Base-by-base conservation (phyloP, 495 filamentous ascomycete genomes). In the Parmelia sp. region DNA sequence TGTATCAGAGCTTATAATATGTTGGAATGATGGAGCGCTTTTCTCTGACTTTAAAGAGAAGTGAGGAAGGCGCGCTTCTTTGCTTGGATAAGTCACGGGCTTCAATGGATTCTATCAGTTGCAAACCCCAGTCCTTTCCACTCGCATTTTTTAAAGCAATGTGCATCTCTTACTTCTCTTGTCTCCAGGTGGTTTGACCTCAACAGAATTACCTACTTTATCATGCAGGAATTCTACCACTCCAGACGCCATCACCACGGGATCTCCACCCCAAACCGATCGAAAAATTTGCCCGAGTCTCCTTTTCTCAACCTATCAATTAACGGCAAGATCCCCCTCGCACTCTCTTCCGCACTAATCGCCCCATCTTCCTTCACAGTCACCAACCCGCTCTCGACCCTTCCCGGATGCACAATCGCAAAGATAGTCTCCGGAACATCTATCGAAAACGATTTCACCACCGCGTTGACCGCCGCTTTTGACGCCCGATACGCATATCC, bases 351-450 rank as follows among this genome's bases (percentile, higher is more conserved):
- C 11, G 72, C 68, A 35, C 59, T 61, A 14, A 78, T 76, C 21
- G 75, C 77, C 14, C 73, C 74, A 51, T 77, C 74, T 65, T 79
- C 77, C 56, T 71, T 73, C 57, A 70, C 71, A 29, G 60, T 64
- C 61, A 78, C 75, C 49, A 79, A 47, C 49, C 72, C 67, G 37
- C 69, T 77, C 68, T 77, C 75, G 36, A 78, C 77, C n/a, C 75
- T 60, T 2, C 72, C 74, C 15, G 74, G 74, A 68, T 75, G 74
- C 33, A 71, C 45, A 23, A 74, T 8, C 7, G 67, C 42, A 58
- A 69, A 75, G 5, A 60, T 36, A 15, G 70, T 66, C 23, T 70
- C 71, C 11, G 72, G 72, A 21, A 75, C 70, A 64, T 76, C 74
- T 8, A 73, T 58, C 11, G 64, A 62, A 57, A 75, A 75, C 7